Percentiles rank a stretch among this genome's conserved stretches.
Evolutionary conservation across 1,139 yeast species (phyloP).

Genomic region (Taiozyma onychis): DNA sequence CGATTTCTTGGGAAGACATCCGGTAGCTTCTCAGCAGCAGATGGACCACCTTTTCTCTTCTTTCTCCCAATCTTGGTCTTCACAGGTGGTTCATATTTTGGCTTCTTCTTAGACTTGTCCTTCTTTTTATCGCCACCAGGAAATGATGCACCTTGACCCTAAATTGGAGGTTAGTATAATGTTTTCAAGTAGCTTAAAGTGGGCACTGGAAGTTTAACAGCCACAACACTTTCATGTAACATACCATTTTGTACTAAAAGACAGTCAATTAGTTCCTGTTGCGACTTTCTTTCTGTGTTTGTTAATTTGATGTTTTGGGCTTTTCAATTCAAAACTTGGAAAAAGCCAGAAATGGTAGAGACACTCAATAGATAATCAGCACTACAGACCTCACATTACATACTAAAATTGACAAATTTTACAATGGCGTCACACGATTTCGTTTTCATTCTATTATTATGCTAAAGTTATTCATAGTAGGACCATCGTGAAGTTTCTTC

Average conservation of each 20-base stretch:
- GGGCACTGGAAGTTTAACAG: background rate
- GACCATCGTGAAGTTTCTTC: constrained; percentile 45
- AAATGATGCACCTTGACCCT: constrained; percentile 81
- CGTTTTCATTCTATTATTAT: constrained; percentile 25
- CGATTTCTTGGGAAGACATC: constrained; percentile 88
- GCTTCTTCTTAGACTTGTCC: constrained; percentile 72
- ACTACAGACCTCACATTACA: background rate
- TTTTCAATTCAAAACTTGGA: background rate
- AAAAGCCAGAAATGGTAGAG: background rate
- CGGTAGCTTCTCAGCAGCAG: constrained; percentile 79
- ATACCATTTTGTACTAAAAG: constrained; percentile 5
- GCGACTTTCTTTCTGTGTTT: background rate
- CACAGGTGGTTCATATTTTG: constrained; percentile 97
- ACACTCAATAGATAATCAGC: background rate
- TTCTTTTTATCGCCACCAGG: constrained; percentile 69
- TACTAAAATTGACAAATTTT: background rate
- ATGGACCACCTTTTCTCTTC: constrained; percentile 89
- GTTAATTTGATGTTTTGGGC: background rate
- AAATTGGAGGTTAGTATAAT: constrained; percentile 5
- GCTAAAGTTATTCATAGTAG: constrained; percentile 60
- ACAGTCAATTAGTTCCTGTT: background rate
- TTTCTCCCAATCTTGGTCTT: constrained; percentile 89
- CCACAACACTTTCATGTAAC: background rate
- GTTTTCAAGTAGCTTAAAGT: background rate
- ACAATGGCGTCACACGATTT: background rate